Conservation (phyloP, 306 rosid genomes). For the Astragalus glycyphyllos region DNA sequence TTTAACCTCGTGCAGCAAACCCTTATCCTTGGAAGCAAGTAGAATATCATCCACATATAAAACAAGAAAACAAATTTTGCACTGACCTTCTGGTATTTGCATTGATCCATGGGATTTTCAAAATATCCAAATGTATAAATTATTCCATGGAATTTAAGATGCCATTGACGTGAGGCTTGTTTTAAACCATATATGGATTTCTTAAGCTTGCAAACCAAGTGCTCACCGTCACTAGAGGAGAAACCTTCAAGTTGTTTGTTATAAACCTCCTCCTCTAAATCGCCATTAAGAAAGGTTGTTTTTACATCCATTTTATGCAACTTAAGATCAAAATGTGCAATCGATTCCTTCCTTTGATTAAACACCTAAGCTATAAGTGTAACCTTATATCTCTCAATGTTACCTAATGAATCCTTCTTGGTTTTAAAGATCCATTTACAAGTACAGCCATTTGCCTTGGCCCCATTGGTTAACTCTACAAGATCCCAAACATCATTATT, state of each 20-base stretch:
- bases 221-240: too few species aligned
- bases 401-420: neutral
- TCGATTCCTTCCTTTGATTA: too few species aligned
- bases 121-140: neutral
- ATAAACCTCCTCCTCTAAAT: too few species aligned
- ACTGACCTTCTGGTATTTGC: neutral
- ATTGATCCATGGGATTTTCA: neutral
- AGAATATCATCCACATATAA: neutral
- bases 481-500: conserved; percentile 5
- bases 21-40: neutral
- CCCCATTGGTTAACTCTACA: neutral
- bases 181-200: too few species aligned
- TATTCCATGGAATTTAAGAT: neutral
- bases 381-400: too few species aligned
- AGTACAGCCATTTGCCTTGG: neutral
- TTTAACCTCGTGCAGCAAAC: neutral
- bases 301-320: too few species aligned
- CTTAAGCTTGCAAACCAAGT: too few species aligned
- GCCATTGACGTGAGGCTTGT: neutral
- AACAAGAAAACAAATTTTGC: too few species aligned
- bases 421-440: conserved; percentile 1
- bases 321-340: too few species aligned
- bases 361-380: too few species aligned
- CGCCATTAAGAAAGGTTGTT: too few species aligned
- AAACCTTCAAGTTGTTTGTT: too few species aligned